A percentile compares a stretch with the other conserved stretches of the same genome.
Conservation (phyloP, 2,329 filamentous ascomycete species). For the Colletotrichum gigasporum region DNA sequence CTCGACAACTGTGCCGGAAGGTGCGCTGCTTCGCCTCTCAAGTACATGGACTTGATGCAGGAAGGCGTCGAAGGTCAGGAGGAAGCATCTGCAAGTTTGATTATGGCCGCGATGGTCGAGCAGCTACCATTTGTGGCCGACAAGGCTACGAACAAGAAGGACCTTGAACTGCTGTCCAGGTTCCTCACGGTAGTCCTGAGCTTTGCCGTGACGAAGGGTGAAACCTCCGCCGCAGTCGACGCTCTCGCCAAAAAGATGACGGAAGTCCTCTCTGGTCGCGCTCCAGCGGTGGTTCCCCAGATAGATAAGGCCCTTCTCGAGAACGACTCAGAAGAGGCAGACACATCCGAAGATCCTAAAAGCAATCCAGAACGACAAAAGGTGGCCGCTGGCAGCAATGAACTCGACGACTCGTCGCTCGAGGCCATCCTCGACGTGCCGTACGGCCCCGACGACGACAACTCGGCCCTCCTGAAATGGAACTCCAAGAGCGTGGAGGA, state of each 20-base stretch:
- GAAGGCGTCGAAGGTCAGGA: constrained; percentile 51
- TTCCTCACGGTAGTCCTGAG: constrained; percentile 69
- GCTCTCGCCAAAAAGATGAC: constrained; percentile 42
- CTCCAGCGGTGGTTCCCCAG: background rate
- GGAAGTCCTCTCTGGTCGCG: constrained; percentile 2
- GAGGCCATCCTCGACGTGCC: constrained; percentile 61
- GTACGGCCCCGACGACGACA: constrained; percentile 58
- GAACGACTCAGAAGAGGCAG: background rate
- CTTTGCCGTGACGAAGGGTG: constrained; percentile 60
- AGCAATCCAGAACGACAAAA: constrained; percentile 1
- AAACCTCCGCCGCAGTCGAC: constrained; percentile 44
- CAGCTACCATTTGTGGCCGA: constrained; percentile 76
- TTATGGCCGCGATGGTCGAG: constrained; percentile 77
- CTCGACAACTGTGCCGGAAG: constrained; percentile 85
- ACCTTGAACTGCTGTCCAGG: constrained; percentile 57
- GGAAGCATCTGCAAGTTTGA: constrained; percentile 61
- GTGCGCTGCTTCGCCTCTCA: constrained; percentile 79
- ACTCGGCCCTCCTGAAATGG: constrained; percentile 70
- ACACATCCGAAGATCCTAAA: background rate
- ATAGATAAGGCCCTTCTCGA: background rate
- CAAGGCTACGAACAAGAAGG: constrained; percentile 56
- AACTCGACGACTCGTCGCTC: constrained; percentile 53
- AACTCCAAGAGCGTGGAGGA: constrained; percentile 80
- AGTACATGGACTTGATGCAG: constrained; percentile 79
- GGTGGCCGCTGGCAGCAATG: background rate